Percentiles rank a stretch among this genome's conserved stretches.
Conservation (phyloP, 164 flowering plant genomes). For the Akebia trifoliata region DNA sequence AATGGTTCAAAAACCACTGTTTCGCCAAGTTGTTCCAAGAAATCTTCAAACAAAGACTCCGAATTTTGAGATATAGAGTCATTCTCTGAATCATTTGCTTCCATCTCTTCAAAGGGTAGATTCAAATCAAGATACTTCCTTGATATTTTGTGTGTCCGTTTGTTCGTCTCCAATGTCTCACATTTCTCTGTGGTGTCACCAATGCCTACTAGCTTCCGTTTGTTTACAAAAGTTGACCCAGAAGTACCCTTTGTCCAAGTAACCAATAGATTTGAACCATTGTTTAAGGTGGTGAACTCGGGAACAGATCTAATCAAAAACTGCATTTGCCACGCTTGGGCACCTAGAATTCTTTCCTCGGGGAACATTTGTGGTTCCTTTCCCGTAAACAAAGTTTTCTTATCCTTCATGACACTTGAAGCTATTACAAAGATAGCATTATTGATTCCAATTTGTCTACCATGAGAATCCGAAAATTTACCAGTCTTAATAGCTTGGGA, state of each 20-base stretch:
- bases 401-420: slow-evolving; percentile 20
- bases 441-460: slow-evolving; percentile 61
- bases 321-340: slow-evolving; percentile 43
- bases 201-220: slow-evolving; percentile 45
- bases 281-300: slow-evolving; percentile 5
- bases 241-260: slow-evolving; percentile 1
- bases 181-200: too few species aligned
- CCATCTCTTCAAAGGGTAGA: slow-evolving; percentile 60
- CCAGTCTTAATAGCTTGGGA: slow-evolving; percentile 67
- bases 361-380: slow-evolving; percentile 26
- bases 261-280: slow-evolving; percentile 11
- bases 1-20: slow-evolving; percentile 54
- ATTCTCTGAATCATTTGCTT: slow-evolving; percentile 21
- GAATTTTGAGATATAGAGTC: slow-evolving; percentile 35
- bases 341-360: slow-evolving; percentile 53
- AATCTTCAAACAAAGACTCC: slow-evolving; percentile 64
- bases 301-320: slow-evolving; percentile 29
- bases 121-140: slow-evolving; percentile 65
- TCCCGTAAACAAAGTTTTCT: slow-evolving; percentile 4
- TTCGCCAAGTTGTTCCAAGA: slow-evolving; percentile 33
- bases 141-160: slow-evolving; percentile 35
- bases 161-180: too few species aligned
- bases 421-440: slow-evolving; percentile 59
- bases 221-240: slow-evolving; percentile 24
- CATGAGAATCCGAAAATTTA: slow-evolving; percentile 59